phyloP scores from a whole-genome alignment of 108 stramenopile species.

The Schizochytrium sp. region DNA sequence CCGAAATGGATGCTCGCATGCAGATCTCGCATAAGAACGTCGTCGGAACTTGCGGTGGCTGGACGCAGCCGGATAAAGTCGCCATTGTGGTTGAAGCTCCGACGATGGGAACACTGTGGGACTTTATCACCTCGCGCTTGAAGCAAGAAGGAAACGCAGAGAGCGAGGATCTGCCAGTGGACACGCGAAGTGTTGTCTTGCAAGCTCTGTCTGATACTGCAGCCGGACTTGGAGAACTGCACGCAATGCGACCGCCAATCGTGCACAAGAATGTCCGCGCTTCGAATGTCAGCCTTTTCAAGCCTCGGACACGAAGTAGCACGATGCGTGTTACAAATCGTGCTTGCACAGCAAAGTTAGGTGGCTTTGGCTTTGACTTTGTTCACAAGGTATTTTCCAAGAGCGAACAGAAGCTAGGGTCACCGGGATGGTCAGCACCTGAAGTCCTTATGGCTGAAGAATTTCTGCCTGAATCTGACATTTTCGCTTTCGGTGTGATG shows the following conservation, averaged over 20 bases:
- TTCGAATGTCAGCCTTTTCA: not conserved
- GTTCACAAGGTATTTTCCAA: not conserved
- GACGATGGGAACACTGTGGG: not conserved
- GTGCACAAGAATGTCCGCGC: not conserved
- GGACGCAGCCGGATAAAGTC: not conserved
- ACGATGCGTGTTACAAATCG: not conserved
- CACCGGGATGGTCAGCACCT: constrained; percentile 22
- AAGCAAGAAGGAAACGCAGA: too few relatives aligned
- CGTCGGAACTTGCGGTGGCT: not conserved
- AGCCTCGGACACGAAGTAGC: not conserved
- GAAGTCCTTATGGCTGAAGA: constrained; percentile 42
- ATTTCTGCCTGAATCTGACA: constrained; percentile 48
- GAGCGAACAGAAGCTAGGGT: not conserved
- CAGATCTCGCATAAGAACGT: not conserved
- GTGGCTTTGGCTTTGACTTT: not conserved
- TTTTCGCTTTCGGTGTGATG: constrained; percentile 46
- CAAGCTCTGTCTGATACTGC: not conserved
- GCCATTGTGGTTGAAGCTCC: not conserved
- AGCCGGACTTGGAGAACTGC: not conserved
- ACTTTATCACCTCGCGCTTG: not conserved
- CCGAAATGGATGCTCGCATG: not conserved
- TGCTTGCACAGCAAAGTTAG: not conserved
- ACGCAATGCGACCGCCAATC: not conserved
- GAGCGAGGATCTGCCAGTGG: not conserved
- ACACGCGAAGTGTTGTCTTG: not conserved